Evolutionary conservation across 768 basidiomycete species (phyloP).

Genomic region (Grammothele lineata): DNA sequence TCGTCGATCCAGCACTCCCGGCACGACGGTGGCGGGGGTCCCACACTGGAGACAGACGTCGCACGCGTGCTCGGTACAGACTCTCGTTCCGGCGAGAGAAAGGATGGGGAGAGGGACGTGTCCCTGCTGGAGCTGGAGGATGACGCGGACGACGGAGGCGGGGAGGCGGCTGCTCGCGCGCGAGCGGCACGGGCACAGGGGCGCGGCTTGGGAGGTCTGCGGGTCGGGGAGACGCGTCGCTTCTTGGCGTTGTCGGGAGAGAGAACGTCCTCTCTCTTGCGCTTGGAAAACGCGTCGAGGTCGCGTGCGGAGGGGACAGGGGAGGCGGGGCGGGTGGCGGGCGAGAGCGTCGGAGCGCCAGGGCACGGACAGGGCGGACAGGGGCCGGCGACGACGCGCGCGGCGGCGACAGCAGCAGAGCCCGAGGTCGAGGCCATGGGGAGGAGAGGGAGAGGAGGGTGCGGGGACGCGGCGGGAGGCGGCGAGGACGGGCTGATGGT

Average conservation of each 20-base stretch:
- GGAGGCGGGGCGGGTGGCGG: conserved; percentile 19
- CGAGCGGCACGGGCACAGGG: conserved; percentile 16
- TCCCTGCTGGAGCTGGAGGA: conserved; percentile 7
- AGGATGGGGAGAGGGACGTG: conserved; percentile 11
- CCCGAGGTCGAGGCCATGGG: conserved; percentile 17
- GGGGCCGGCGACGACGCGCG: conserved; percentile 25
- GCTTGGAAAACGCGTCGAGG: conserved; percentile 10
- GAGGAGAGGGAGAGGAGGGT: conserved; percentile 28
- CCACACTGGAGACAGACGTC: conserved; percentile 44
- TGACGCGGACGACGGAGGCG: conserved; percentile 1
- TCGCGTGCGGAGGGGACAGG: conserved; percentile 17
- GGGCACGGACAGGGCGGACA: conserved; percentile 8
- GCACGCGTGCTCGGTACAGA: conserved; percentile 68
- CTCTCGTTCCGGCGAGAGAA: conserved; percentile 34
- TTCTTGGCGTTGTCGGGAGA: conserved; percentile 16
- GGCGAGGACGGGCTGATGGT: conserved; percentile 14
- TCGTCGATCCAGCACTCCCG: conserved; percentile 50
- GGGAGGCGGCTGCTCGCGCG: conserved; percentile 22
- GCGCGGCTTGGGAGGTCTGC: too few species aligned
- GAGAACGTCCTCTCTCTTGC: conserved; percentile 13
- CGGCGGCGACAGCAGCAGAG: conserved; percentile 24
- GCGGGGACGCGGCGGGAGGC: conserved; percentile 17
- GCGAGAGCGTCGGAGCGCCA: conserved; percentile 17
- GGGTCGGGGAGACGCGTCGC: conserved; percentile 20
- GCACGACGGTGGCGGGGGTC: conserved; percentile 31